A percentile compares a stretch with the other conserved stretches of the same genome.
phyloP scores from a whole-genome alignment of 768 basidiomycete species.

The Leucocoprinus sp. region DNA sequence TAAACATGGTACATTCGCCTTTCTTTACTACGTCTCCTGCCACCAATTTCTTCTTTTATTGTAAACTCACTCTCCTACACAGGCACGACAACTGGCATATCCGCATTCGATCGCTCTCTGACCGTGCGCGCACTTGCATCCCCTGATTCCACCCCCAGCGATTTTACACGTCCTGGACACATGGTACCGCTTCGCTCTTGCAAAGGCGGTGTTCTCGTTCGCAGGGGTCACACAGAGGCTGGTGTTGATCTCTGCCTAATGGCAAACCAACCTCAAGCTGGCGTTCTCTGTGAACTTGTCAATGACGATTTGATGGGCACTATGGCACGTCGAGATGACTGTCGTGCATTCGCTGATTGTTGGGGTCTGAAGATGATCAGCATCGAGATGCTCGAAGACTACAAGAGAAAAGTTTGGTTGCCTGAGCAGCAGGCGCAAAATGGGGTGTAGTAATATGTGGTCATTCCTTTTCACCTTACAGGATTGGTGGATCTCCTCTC shows the following conservation, averaged over 20 bases:
- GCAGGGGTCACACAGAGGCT: constrained; percentile 91
- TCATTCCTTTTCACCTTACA: no score
- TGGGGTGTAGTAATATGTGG: background rate
- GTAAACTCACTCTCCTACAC: background rate
- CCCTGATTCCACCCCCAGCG: constrained; percentile 40
- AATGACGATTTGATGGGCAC: constrained; percentile 83
- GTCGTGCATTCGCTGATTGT: constrained; percentile 79
- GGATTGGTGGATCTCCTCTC: no score
- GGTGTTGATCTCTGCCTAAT: constrained; percentile 81
- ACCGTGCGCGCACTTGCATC: constrained; percentile 81
- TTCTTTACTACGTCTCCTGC: constrained; percentile 14
- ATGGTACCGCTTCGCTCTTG: constrained; percentile 89
- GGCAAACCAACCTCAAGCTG: constrained; percentile 60
- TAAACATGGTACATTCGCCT: constrained; percentile 54
- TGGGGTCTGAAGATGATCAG: constrained; percentile 95
- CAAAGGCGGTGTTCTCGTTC: constrained; percentile 74
- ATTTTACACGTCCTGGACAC: constrained; percentile 92
- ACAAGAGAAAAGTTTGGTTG: constrained; percentile 25
- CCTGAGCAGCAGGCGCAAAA: background rate
- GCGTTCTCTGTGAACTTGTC: constrained; percentile 90
- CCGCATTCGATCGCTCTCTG: constrained; percentile 87
- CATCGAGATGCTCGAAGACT: constrained; percentile 72
- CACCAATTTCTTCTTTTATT: no score
- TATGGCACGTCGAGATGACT: constrained; percentile 95
- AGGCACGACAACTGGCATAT: constrained; percentile 96